phyloP scores from a whole-genome alignment of 2,329 filamentous ascomycete species.

The Cercospora nicotianae region DNA sequence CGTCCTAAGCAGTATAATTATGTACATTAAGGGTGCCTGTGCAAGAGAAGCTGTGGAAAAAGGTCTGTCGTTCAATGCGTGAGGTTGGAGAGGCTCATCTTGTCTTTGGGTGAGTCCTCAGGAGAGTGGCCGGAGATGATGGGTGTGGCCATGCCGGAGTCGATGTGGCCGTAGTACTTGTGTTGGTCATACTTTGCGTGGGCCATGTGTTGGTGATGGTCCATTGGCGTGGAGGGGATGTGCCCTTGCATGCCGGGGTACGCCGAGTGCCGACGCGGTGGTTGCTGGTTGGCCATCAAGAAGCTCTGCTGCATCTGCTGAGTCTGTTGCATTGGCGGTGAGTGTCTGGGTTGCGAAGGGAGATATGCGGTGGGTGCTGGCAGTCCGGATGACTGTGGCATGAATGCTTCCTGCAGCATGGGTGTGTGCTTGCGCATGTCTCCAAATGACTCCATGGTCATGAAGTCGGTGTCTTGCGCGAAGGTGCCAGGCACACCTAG shows the following conservation, averaged over 20 bases:
- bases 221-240: constrained; percentile 24
- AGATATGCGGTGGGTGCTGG: constrained; percentile 29
- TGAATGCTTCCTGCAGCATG: constrained; percentile 40
- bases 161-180: constrained; percentile 27
- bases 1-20: constrained; percentile 7
- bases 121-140: constrained; percentile 31
- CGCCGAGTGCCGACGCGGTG: constrained; percentile 26
- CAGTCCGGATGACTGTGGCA: constrained; percentile 33
- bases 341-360: constrained; percentile 31
- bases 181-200: constrained; percentile 25
- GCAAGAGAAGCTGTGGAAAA: constrained; percentile 16
- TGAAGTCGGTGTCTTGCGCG: constrained; percentile 36
- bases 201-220: constrained; percentile 13
- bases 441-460: constrained; percentile 35
- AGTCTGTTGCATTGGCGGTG: constrained; percentile 29
- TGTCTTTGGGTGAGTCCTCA: constrained; percentile 41
- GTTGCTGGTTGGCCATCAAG: constrained; percentile 11
- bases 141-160: constrained; percentile 35
- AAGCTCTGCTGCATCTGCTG: constrained; percentile 30
- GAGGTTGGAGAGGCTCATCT: constrained; percentile 43
- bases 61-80: constrained; percentile 31
- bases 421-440: constrained; percentile 34
- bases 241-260: constrained; percentile 24
- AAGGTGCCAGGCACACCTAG: constrained; percentile 40
- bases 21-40: constrained; percentile 10